phyloP scores from a whole-genome alignment of 2,329 filamentous ascomycete genomes.

The Colletotrichum cuscutae region DNA sequence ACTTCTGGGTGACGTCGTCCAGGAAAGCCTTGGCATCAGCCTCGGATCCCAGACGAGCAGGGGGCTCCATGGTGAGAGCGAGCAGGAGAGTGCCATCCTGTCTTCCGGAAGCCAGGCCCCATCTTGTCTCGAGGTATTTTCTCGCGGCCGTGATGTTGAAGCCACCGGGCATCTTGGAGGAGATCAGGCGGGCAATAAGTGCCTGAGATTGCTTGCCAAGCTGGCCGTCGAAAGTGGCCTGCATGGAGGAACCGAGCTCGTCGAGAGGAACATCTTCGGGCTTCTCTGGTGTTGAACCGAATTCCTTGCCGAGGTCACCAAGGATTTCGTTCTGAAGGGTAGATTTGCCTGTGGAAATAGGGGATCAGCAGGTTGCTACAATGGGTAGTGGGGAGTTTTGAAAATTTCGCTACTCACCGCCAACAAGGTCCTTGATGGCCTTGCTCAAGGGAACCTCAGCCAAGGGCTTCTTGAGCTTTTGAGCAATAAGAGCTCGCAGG shows the following conservation, averaged over 20 bases:
- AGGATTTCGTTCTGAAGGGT: conserved; percentile 99
- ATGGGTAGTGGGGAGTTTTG: neutral
- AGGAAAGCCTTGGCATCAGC: conserved; percentile 92
- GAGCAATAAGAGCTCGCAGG: conserved; percentile 87
- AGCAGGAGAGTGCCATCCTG: conserved; percentile 92
- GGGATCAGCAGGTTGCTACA: neutral
- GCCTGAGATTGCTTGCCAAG: conserved; percentile 96
- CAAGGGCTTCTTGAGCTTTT: conserved; percentile 96
- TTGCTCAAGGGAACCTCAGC: conserved; percentile 91
- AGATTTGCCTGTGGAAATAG: conserved; percentile 78
- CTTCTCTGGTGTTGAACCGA: conserved; percentile 97
- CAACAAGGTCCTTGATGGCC: conserved; percentile 97
- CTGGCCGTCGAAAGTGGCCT: conserved; percentile 98
- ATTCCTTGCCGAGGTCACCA: conserved; percentile 97
- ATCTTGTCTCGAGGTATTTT: conserved; percentile 94
- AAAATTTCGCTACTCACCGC: conserved; percentile 71
- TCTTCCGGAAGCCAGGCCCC: conserved; percentile 86
- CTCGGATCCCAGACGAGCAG: conserved; percentile 88
- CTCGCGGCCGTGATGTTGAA: conserved; percentile 98
- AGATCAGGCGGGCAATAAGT: conserved; percentile 92
- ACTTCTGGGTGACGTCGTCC: conserved; percentile 89
- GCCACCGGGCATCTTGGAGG: conserved; percentile 98
- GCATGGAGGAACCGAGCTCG: conserved; percentile 94
- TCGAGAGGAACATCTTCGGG: conserved; percentile 97
- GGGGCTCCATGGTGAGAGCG: conserved; percentile 91